These are phyloP conservation scores for Wilcoxina mikolae DNA, from an alignment of 495 filamentous ascomycete genomes.

Conservation along the genomic window DNA sequence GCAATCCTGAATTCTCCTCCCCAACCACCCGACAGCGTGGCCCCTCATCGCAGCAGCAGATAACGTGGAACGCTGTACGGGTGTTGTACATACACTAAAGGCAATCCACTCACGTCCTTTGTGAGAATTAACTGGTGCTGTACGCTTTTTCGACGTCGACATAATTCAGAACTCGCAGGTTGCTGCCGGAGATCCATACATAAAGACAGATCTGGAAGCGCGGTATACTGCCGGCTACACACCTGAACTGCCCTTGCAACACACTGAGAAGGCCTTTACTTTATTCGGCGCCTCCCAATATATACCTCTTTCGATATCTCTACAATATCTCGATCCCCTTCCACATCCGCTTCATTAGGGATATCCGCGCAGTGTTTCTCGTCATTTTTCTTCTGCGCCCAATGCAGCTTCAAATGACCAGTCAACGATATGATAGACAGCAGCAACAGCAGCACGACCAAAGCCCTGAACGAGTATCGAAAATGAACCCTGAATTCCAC, in stretches of 20 bases:
- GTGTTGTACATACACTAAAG: constrained; percentile 4
- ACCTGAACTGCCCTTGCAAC: neutral
- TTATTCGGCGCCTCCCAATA: neutral
- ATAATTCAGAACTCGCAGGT: neutral
- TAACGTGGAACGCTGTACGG: constrained; percentile 7
- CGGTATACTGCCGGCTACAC: neutral
- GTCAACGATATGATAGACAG: constrained; percentile 4
- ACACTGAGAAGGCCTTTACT: neutral
- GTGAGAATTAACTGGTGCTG: neutral
- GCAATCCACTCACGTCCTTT: neutral
- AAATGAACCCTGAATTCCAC: constrained; percentile 1
- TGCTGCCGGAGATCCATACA: constrained; percentile 1
- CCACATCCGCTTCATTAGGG: neutral
- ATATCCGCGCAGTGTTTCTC: neutral
- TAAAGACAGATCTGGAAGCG: neutral
- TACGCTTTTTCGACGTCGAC: neutral
- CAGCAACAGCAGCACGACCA: neutral
- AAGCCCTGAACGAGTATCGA: neutral
- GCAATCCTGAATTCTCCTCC: constrained; percentile 3
- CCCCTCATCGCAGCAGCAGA: neutral
- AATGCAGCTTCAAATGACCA: constrained; percentile 6
- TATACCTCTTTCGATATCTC: no score
- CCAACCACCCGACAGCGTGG: constrained; percentile 8
- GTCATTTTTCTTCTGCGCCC: neutral
- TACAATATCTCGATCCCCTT: constrained; percentile 1